Percentiles rank a stretch among this genome's conserved stretches.
Evolutionary conservation across 2,329 filamentous ascomycete species (phyloP).

Genomic region (Arthrobotrys iridis): DNA sequence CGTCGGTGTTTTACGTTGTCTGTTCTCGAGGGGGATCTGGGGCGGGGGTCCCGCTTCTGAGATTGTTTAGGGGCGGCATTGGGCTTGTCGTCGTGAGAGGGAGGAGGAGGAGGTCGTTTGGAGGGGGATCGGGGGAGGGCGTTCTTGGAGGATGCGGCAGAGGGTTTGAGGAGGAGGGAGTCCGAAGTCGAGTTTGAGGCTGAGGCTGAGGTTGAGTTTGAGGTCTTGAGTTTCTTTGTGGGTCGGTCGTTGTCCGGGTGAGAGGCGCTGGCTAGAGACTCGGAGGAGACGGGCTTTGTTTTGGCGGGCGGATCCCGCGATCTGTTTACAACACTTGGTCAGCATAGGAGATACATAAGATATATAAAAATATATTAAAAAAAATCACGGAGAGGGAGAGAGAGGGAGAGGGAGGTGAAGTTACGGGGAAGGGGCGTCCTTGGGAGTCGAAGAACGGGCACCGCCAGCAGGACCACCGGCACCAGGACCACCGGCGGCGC

Average conservation of each 20-base stretch:
- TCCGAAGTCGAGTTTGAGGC: background rate
- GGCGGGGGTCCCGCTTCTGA: constrained; percentile 18
- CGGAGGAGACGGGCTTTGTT: background rate
- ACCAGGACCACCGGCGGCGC: background rate
- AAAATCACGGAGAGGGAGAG: too few relatives aligned
- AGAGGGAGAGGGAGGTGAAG: background rate
- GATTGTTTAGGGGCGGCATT: background rate
- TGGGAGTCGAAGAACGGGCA: constrained; percentile 33
- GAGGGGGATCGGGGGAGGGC: constrained; percentile 22
- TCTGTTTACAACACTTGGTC: too few relatives aligned
- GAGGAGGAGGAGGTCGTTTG: constrained; percentile 12
- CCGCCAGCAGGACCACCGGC: background rate
- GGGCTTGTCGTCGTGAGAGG: constrained; percentile 19
- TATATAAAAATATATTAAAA: too few relatives aligned
- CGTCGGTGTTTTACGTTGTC: constrained; percentile 35
- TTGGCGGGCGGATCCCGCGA: constrained; percentile 28
- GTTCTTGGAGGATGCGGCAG: constrained; percentile 8
- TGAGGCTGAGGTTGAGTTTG: constrained; percentile 12
- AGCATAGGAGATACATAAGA: too few relatives aligned
- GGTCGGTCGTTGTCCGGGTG: constrained; percentile 44
- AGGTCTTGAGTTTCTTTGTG: constrained; percentile 47
- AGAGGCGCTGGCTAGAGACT: background rate
- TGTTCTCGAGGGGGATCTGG: constrained; percentile 30
- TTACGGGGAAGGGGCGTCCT: constrained; percentile 44
- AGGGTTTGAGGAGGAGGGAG: background rate